These are phyloP conservation scores for Trypanosoma platydactyli DNA, from an alignment of 208 protist genomes.

Conservation along the genomic window DNA sequence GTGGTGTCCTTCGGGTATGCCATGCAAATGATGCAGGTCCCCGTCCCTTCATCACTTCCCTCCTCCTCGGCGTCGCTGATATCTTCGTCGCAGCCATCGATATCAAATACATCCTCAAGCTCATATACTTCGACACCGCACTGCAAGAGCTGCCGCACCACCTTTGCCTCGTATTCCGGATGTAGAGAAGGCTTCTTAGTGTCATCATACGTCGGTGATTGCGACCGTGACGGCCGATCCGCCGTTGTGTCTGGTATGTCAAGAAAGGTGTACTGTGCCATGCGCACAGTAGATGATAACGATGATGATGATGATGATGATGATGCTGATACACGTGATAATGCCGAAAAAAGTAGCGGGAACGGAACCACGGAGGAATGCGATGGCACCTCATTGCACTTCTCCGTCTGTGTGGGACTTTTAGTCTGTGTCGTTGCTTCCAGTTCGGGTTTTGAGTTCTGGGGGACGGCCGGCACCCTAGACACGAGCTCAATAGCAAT, in stretches of 20 bases:
- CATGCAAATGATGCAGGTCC: constrained; percentile 89
- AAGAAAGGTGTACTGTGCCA: constrained; percentile 32
- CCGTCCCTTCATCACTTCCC: constrained; percentile 38
- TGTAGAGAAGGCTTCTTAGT: not conserved
- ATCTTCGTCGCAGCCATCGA: constrained; percentile 28
- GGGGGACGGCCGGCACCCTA: not conserved
- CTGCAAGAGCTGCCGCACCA: constrained; percentile 75
- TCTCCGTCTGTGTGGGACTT: no score
- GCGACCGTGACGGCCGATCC: not conserved
- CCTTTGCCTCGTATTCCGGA: constrained; percentile 21
- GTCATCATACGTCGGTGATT: not conserved
- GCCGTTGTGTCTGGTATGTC: constrained; percentile 8
- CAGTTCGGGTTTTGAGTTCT: not conserved
- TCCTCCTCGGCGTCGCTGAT: constrained; percentile 17
- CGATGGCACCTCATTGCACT: no score
- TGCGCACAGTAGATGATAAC: not conserved
- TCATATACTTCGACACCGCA: constrained; percentile 73
- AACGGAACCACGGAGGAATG: no score
- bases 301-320: not conserved
- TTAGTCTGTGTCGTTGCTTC: not conserved
- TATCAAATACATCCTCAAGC: constrained; percentile 78
- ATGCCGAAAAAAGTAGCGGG: not conserved
- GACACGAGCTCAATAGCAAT: constrained; percentile 34
- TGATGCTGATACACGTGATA: not conserved
- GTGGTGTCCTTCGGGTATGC: constrained; percentile 79